These are phyloP conservation scores for Entonaema liquescens DNA, from an alignment of 495 filamentous ascomycete species.

Conservation along the genomic window DNA sequence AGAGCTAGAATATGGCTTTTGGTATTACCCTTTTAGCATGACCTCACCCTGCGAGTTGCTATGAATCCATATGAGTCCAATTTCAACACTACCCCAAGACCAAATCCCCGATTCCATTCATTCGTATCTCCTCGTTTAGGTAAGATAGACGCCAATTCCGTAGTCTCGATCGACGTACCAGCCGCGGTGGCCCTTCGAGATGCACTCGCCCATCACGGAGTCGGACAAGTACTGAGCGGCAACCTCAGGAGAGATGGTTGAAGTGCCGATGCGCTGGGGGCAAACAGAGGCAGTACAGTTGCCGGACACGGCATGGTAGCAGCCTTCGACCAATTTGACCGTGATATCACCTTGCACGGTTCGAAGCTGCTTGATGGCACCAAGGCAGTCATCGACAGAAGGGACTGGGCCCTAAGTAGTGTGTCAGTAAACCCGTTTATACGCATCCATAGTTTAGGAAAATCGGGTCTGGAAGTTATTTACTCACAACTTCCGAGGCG, in stretches of 20 bases:
- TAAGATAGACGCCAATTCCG: slow-evolving; percentile 43
- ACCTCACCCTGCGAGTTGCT: background rate
- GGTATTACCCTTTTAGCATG: slow-evolving; percentile 1
- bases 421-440: background rate
- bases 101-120: background rate
- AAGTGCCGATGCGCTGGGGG: slow-evolving; percentile 37
- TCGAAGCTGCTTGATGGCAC: slow-evolving; percentile 34
- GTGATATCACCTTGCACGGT: slow-evolving; percentile 34
- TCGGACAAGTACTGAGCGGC: slow-evolving; percentile 41
- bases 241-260: slow-evolving; percentile 35
- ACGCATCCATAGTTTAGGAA: background rate
- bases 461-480: background rate
- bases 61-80: slow-evolving; percentile 1
- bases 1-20: background rate
- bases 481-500: slow-evolving; percentile 34
- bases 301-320: slow-evolving; percentile 36
- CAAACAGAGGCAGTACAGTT: slow-evolving; percentile 45
- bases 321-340: slow-evolving; percentile 42
- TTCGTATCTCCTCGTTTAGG: slow-evolving; percentile 9
- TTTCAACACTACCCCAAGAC: background rate
- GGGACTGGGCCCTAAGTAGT: slow-evolving; percentile 36
- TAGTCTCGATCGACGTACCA: slow-evolving; percentile 42
- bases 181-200: slow-evolving; percentile 43
- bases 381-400: slow-evolving; percentile 40
- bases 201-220: slow-evolving; percentile 40